Evolutionary conservation across 805 yeast genomes (phyloP).

Genomic region (Sugiyamaella americana): DNA sequence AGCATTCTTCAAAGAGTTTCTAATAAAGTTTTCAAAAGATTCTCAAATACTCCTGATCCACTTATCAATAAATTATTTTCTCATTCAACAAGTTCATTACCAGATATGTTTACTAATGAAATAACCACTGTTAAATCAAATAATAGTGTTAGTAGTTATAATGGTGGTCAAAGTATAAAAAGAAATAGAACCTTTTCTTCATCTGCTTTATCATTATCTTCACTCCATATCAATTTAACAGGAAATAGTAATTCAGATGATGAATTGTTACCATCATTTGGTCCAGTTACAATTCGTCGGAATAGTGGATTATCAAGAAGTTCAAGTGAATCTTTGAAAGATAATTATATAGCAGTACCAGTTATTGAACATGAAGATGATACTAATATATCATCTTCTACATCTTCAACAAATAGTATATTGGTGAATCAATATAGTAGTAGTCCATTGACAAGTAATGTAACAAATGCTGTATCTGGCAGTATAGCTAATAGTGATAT

Average conservation of each 20-base stretch:
- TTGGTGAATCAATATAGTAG: too few species aligned
- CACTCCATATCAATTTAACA: too few species aligned
- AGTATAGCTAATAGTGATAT: background rate
- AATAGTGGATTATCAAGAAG: conserved; percentile 14
- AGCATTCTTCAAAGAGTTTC: conserved; percentile 9
- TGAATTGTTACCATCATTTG: conserved; percentile 13
- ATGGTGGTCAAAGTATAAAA: background rate
- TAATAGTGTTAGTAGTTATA: background rate
- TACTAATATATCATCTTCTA: background rate
- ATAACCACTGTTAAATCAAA: background rate
- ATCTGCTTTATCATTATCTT: conserved; percentile 5
- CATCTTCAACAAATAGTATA: background rate
- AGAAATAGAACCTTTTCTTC: conserved; percentile 7
- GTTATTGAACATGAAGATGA: conserved; percentile 6
- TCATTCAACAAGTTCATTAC: conserved; percentile 1
- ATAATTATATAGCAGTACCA: too few species aligned
- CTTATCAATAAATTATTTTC: background rate
- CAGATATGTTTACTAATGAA: background rate
- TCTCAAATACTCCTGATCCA: conserved; percentile 1
- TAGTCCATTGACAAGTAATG: background rate
- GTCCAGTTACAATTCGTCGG: conserved; percentile 16
- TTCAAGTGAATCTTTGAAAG: conserved; percentile 10
- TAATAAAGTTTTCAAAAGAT: conserved; percentile 2
- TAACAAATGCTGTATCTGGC: background rate
- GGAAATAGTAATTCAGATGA: conserved; percentile 5